A percentile compares a stretch with the other conserved stretches of the same genome.
phyloP scores from a whole-genome alignment of 2,329 filamentous ascomycete genomes.

The Drechslerella dactyloides region DNA sequence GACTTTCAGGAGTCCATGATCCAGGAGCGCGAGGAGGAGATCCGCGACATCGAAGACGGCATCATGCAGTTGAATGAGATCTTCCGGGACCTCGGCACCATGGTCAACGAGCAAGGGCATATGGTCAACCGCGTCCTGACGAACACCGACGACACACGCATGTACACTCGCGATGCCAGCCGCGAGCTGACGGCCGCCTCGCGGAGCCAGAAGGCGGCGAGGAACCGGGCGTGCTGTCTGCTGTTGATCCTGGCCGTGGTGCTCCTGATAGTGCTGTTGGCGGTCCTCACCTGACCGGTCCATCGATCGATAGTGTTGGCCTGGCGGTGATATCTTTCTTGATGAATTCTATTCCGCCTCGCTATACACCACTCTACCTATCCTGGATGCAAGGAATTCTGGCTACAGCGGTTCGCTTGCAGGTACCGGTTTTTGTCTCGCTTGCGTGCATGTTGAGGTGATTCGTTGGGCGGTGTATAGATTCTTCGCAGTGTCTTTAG shows the following conservation, averaged over 20 bases:
- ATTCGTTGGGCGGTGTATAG: too few species aligned
- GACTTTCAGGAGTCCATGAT: constrained; percentile 97
- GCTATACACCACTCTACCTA: too few species aligned
- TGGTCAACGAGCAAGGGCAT: constrained; percentile 91
- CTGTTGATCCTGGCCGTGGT: constrained; percentile 87
- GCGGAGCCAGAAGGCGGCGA: constrained; percentile 90
- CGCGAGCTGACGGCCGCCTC: constrained; percentile 83
- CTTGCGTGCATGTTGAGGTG: too few species aligned
- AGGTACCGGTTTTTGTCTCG: too few species aligned
- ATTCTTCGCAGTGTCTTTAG: too few species aligned
- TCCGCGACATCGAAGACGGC: constrained; percentile 94
- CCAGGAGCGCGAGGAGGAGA: constrained; percentile 94
- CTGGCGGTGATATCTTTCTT: too few species aligned
- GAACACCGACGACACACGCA: constrained; percentile 82
- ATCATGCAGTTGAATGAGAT: constrained; percentile 95
- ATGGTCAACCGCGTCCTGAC: constrained; percentile 84
- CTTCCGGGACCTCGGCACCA: constrained; percentile 97
- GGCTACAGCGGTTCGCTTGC: too few species aligned
- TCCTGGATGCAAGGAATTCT: too few species aligned
- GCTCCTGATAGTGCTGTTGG: constrained; percentile 84
- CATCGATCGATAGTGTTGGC: too few species aligned
- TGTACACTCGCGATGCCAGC: constrained; percentile 84
- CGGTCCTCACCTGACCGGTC: constrained; percentile 63
- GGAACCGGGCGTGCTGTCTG: constrained; percentile 92
- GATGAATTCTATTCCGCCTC: too few species aligned